A percentile compares a stretch with the other conserved stretches of the same genome.
Evolutionary conservation across 257 asterid genomes (phyloP).

Genomic region (Solanum sitiens): DNA sequence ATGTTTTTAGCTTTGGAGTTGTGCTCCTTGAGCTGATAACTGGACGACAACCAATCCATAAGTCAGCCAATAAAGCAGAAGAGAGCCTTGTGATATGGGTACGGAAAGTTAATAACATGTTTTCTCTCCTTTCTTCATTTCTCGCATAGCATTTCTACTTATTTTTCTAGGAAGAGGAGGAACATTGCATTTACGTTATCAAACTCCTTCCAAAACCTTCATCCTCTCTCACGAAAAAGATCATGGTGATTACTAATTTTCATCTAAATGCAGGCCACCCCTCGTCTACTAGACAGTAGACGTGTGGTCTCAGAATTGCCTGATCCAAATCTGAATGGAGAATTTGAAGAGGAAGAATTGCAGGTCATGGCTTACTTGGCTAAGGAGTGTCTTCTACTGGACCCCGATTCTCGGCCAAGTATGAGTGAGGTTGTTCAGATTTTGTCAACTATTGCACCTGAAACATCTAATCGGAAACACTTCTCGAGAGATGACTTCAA

Average conservation of each 20-base stretch:
- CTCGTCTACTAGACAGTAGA: slow-evolving; percentile 67
- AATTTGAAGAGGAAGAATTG: slow-evolving; percentile 75
- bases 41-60: slow-evolving; percentile 73
- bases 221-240: background rate
- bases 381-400: slow-evolving; percentile 82
- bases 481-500: slow-evolving; percentile 28
- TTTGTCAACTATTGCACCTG: slow-evolving; percentile 73
- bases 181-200: background rate
- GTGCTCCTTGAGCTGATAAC: slow-evolving; percentile 92
- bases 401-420: slow-evolving; percentile 90
- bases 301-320: slow-evolving; percentile 77
- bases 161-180: too few species aligned
- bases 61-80: slow-evolving; percentile 36
- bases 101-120: slow-evolving; percentile 4
- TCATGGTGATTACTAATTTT: background rate
- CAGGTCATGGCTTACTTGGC: slow-evolving; percentile 93
- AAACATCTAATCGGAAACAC: slow-evolving; percentile 61
- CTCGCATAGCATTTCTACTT: background rate
- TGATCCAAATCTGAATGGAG: slow-evolving; percentile 60
- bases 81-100: slow-evolving; percentile 98
- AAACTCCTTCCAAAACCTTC: background rate
- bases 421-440: slow-evolving; percentile 93
- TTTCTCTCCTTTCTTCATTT: background rate
- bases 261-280: slow-evolving; percentile 49
- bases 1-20: slow-evolving; percentile 97